A percentile compares a stretch with the other conserved stretches of the same genome.
Evolutionary conservation across 305 asterid species (phyloP).

Genomic region (Striga hermonthica): DNA sequence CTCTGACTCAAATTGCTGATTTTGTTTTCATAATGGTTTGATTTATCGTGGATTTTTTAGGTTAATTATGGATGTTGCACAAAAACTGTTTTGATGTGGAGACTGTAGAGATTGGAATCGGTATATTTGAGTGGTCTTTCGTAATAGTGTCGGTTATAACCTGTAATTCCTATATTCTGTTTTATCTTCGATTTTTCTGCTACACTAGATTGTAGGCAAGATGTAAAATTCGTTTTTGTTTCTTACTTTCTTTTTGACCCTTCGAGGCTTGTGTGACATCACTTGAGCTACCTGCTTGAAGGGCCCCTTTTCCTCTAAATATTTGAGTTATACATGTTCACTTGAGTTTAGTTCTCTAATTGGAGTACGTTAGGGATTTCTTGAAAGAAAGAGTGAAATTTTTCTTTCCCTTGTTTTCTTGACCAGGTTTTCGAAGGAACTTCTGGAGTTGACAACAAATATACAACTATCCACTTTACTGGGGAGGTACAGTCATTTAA

Average conservation of each 20-base stretch:
- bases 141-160: conserved; percentile 7
- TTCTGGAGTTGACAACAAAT: conserved; percentile 93
- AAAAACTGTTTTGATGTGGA: too few relatives aligned
- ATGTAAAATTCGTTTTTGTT: conserved; percentile 11
- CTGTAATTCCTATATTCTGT: conserved; percentile 10
- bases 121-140: conserved; percentile 11
- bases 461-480: conserved; percentile 81
- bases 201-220: conserved; percentile 5
- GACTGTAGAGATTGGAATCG: not conserved
- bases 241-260: conserved; percentile 35
- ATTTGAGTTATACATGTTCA: conserved; percentile 25
- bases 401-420: conserved; percentile 21
- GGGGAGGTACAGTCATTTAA: conserved; percentile 69
- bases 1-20: not conserved
- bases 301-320: conserved; percentile 6
- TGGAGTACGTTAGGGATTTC: conserved; percentile 9
- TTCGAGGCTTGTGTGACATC: not conserved
- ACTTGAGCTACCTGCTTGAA: conserved; percentile 18
- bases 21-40: not conserved
- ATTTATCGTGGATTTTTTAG: too few relatives aligned
- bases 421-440: conserved; percentile 94
- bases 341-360: conserved; percentile 20
- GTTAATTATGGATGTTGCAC: too few relatives aligned
- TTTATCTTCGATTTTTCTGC: not conserved
- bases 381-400: conserved; percentile 5